Conservation (phyloP, 2,329 filamentous ascomycete genomes). For the Botrytis fragariae region DNA sequence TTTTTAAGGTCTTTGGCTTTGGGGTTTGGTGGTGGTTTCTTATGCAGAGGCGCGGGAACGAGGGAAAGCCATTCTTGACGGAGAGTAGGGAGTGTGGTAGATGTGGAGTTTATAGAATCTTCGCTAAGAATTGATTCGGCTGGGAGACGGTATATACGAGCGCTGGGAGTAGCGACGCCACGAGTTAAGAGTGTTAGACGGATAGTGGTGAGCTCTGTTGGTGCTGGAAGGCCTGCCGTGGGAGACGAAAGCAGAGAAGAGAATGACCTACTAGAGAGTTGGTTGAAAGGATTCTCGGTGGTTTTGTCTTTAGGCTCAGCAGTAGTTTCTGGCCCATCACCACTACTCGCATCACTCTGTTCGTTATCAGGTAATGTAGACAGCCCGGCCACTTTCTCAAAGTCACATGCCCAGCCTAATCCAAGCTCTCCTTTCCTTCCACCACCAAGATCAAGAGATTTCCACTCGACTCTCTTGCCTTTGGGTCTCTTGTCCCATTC, state of each 20-base stretch:
- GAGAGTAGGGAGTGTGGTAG: constrained; percentile 44
- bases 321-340: background rate
- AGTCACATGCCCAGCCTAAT: constrained; percentile 78
- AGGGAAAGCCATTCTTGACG: constrained; percentile 70
- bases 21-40: constrained; percentile 31
- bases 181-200: constrained; percentile 65
- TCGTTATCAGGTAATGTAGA: constrained; percentile 16
- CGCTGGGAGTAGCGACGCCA: constrained; percentile 68
- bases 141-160: constrained; percentile 80
- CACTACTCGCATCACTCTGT: constrained; percentile 5
- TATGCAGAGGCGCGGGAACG: constrained; percentile 36
- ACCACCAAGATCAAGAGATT: constrained; percentile 68
- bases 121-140: constrained; percentile 39
- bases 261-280: constrained; percentile 28
- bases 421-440: constrained; percentile 80
- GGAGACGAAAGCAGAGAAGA: constrained; percentile 29
- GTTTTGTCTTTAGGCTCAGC: background rate
- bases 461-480: constrained; percentile 75
- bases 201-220: constrained; percentile 55
- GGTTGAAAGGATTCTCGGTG: constrained; percentile 22
- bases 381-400: constrained; percentile 49
- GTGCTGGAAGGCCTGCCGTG: constrained; percentile 34
- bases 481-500: constrained; percentile 78
- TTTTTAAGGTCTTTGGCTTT: constrained; percentile 27
- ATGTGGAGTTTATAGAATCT: constrained; percentile 29